Base-by-base conservation (phyloP, 2,329 filamentous ascomycete genomes). In the Onygenales sp. region DNA sequence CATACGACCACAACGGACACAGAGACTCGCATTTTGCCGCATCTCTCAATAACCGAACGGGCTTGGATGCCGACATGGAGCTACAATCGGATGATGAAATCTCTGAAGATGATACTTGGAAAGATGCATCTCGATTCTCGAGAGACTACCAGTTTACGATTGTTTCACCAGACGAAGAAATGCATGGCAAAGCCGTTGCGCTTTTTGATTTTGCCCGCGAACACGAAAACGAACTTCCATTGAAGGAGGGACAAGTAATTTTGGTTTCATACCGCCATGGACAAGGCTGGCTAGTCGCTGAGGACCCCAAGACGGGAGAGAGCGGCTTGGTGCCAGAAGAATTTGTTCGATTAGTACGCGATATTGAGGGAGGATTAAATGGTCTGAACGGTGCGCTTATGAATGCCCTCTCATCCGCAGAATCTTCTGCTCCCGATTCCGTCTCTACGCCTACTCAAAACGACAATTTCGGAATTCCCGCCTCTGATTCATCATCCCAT, bases 261-360 rank as follows among this genome's bases (percentile, higher is more conserved):
- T 87, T 93, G 76, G 91, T 98, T 27, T 95, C 89, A 13, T 98
- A 97, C 69, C 82, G 93, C 43, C 91, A 97, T 66, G 92, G 92
- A 13, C 90, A 97, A 71, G 93, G 93, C 52, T 98, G 93, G 93
- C 78, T 98, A 50, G 93, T 98, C 27, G 93, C 93, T 3, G 88
- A 96, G 72, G 93, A 98, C 64, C 91, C 92, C 10, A 91, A 89
- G 69, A 96, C 90, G 0, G 89, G 81, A 2, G 93, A 98, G 72
- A 95, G 89, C 63, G 93, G 93, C 1, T 78, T 98, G 37, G 93
- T 98, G 1, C 93, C 93, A 0, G 93, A 98, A 70, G 91, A 94
- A 69, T 98, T 97, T 66, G 93, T 98, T 42, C 84, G 93, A 13
- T 76, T 98, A 45, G 78, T 98, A 56, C 84, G 90, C 47, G 90